These are phyloP conservation scores for Akanthomyces uredinophilus DNA, from an alignment of 2,329 filamentous ascomycete species.

Conservation along the genomic window DNA sequence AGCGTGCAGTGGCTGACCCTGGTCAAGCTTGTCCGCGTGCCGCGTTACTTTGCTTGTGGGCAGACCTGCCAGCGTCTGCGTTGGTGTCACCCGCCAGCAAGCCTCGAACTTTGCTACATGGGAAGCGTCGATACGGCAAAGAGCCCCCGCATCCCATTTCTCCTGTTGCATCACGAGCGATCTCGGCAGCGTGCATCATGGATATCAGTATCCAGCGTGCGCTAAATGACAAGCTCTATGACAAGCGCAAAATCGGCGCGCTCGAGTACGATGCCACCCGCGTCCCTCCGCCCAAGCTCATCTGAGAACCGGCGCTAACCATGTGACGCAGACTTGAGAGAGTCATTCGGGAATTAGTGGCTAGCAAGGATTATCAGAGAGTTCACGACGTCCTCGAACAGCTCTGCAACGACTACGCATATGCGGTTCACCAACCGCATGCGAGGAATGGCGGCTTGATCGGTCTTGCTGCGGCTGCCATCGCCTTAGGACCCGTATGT, in stretches of 20 bases:
- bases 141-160: not conserved
- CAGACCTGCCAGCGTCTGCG: not conserved
- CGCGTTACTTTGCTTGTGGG: not conserved
- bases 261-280: conserved; percentile 66
- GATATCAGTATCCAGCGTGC: conserved; percentile 84
- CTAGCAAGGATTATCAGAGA: conserved; percentile 68
- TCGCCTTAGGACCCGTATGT: conserved; percentile 85
- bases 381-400: conserved; percentile 90
- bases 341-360: conserved; percentile 78
- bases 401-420: conserved; percentile 95
- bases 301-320: conserved; percentile 16
- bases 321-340: conserved; percentile 67
- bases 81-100: conserved; percentile 5
- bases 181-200: conserved; percentile 50
- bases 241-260: conserved; percentile 93
- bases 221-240: conserved; percentile 97
- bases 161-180: conserved; percentile 1
- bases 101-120: not conserved
- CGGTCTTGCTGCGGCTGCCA: conserved; percentile 89
- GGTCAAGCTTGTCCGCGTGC: conserved; percentile 1
- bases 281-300: not conserved
- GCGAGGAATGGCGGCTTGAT: conserved; percentile 95
- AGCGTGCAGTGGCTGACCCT: conserved; percentile 8
- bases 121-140: not conserved
- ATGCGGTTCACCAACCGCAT: conserved; percentile 94